Conservation (phyloP, 306 rosid genomes). For the Quercus glauca region DNA sequence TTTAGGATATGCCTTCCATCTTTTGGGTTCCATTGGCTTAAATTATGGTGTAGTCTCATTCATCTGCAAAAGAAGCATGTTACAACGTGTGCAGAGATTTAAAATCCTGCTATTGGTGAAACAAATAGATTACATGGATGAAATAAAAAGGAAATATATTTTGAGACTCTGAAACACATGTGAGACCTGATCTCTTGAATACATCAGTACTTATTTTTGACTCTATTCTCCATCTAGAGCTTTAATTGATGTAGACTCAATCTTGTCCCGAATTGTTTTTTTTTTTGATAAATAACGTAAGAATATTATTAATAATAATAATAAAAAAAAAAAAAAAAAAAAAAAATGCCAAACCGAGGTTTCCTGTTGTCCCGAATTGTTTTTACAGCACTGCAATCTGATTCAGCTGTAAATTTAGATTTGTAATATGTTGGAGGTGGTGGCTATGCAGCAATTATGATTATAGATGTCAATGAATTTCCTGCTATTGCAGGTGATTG, state of each 20-base stretch:
- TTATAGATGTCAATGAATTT: conserved; percentile 1
- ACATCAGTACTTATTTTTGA: not conserved
- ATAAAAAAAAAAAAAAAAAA: too few species aligned
- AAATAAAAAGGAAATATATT: not conserved
- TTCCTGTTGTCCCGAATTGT: too few species aligned
- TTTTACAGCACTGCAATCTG: too few species aligned
- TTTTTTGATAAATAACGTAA: too few species aligned
- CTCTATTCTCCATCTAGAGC: not conserved
- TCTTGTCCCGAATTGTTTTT: too few species aligned
- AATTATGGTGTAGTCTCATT: not conserved
- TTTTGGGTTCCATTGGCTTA: not conserved
- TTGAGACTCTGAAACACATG: not conserved
- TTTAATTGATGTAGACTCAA: too few species aligned
- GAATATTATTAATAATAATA: too few species aligned
- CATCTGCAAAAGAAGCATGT: not conserved
- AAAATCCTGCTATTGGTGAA: not conserved
- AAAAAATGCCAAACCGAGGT: too few species aligned
- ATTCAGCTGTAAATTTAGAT: too few species aligned
- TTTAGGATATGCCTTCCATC: not conserved
- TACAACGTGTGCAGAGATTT: not conserved
- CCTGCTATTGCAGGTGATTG: conserved; percentile 64
- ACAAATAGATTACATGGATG: not conserved
- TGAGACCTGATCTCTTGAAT: not conserved
- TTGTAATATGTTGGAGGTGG: not conserved
- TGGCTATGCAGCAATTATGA: not conserved